phyloP scores from a whole-genome alignment of 192 early-diverging fungal species.

The Backusella westeae region DNA sequence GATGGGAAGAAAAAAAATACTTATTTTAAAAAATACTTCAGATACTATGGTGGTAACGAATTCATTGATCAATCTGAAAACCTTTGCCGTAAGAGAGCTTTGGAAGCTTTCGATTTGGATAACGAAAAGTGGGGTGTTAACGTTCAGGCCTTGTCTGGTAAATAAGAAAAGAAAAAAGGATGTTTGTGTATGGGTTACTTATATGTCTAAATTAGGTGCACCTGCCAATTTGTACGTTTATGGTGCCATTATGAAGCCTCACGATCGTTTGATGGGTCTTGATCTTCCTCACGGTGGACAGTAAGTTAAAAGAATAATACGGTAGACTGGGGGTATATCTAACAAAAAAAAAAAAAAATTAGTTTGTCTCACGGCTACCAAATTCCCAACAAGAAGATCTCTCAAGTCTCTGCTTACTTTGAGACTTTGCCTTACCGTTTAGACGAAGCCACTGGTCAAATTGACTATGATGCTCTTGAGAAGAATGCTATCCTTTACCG shows the following conservation, averaged over 20 bases:
- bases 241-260: conserved; percentile 90
- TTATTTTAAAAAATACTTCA: conserved; percentile 17
- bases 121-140: conserved; percentile 94
- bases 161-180: neutral
- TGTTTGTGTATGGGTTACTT: neutral
- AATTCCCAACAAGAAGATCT: conserved; percentile 95
- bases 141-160: conserved; percentile 91
- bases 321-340: neutral
- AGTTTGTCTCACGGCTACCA: conserved; percentile 98
- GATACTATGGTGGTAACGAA: conserved; percentile 99
- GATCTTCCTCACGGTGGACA: conserved; percentile 98
- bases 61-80: conserved; percentile 93
- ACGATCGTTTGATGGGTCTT: conserved; percentile 97
- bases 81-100: conserved; percentile 92
- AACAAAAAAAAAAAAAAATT: neutral
- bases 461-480: conserved; percentile 92
- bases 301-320: conserved; percentile 45
- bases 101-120: conserved; percentile 89
- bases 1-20: neutral
- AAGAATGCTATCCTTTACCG: conserved; percentile 79
- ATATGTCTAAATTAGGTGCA: conserved; percentile 56
- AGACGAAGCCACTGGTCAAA: conserved; percentile 83
- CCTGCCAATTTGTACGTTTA: conserved; percentile 99
- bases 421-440: conserved; percentile 96
- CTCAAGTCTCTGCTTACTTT: conserved; percentile 91